Evolutionary conservation across 2,329 filamentous ascomycete species (phyloP), one percentile per base, ranked within the genome.

Genomic region (Pezicula neosporulosa): DNA sequence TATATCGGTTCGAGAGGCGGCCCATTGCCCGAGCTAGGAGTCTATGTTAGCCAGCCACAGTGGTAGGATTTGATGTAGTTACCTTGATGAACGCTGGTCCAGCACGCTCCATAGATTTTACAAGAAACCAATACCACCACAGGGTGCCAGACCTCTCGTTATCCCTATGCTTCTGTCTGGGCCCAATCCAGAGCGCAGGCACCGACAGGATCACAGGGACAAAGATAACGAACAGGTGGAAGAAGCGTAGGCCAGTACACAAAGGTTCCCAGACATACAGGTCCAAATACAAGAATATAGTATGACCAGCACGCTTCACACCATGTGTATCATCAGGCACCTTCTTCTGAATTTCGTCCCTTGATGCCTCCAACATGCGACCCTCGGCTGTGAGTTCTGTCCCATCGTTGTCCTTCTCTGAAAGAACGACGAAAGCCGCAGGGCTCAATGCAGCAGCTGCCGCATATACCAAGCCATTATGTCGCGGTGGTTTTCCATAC

Each of bases 21-120:
- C 94, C 94, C 94, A 99, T 84, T 99, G 94, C 15, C 94, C 94
- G 49, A 99, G 82, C 85, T 92, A 61, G 51, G 36, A 30, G 7
- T 30, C 10, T 30, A 6, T 30, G 57, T 62, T 58, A 63, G 61
- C 47, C 58, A n/a, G 27, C 46, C 45, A 45, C 16, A 35, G 18
- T 47, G 7, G 44, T 24, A 3, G 18, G 18, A 48, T 27, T 44
- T 16, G 30, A 33, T n/a, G 30, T 38, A 50, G 66, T 47, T 71
- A 90, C 88, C 81, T 99, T 99, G 73, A 99, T 99, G 66, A 99
- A 99, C 0, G 94, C 91, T 42, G 94, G 92, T 0, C 94, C 94
- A 16, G 93, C 90, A 65, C 85, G 80, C 71, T 99, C 93, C 94
- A 99, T 97, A 27, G 87, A 80, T 52, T 77, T 80, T 9, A 97